Base-by-base conservation (phyloP, 148 eudicot genomes). In the Silene latifolia region DNA sequence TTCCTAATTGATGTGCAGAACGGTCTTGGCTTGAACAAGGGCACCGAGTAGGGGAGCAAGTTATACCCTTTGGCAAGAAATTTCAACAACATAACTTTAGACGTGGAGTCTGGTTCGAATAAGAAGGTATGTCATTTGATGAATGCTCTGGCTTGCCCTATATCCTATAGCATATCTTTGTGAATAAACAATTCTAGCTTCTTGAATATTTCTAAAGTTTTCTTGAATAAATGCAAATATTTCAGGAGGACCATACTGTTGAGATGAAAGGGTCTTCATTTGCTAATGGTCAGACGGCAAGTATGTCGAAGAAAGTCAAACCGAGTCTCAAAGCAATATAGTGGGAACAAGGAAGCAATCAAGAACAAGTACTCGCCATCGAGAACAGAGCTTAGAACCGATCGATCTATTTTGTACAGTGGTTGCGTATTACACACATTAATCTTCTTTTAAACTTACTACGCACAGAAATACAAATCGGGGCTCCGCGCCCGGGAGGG, bases 21-120 rank as follows among this genome's bases (percentile, higher is more conserved):
- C 87, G 95, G 54, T 79, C 84, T 23, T 93, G 93, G 97, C 89
- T 93, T 74, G 95, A 91, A 80, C 91, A 93, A 89, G 97, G 98
- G 61, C 93, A 84, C 74, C 85, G 77, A 75, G 84, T 91, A 65
- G 98, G 98, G 39, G 98, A 93, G 72, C 93, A 87, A 80, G 86
- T 93, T 51, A 78, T 93, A 81, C 97, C 97, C 81, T n/a, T n/a
- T 93, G 84, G 93, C 97, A 8, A 89, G 97, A 79, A 91, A 91
- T 82, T 91, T 93, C 71, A 89, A 86, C 78, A 86, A 79, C 77
- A 46, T 76, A 71, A 77, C 54, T 76, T 35, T 80, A 80, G 98
- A 93, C 84, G 63, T 90, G n/a, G 98, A 90, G 78, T 80, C 92
- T 23, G 88, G 86, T 68, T 60, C 77, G 79, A 78, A 29, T 63